These are phyloP conservation scores for Cucurbita maxima DNA, from an alignment of 306 rosid species.

Conservation along the genomic window DNA sequence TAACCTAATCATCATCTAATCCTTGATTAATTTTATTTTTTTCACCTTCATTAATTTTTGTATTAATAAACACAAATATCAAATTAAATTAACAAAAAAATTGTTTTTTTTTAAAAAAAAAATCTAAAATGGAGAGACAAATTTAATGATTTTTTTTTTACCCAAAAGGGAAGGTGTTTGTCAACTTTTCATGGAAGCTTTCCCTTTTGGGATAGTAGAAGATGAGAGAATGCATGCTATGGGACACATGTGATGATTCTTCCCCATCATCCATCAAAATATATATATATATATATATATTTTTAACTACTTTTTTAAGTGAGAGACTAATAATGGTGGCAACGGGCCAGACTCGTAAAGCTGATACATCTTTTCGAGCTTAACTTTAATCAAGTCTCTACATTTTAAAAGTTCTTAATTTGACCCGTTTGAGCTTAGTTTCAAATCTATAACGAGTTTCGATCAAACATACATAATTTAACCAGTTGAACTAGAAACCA, in stretches of 20 bases:
- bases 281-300: too few relatives aligned
- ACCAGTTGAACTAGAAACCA: too few relatives aligned
- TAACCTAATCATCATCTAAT: conserved; percentile 18
- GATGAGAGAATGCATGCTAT: neutral
- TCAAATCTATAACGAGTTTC: too few relatives aligned
- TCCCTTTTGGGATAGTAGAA: conserved; percentile 6
- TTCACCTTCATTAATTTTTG: neutral
- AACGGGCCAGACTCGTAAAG: too few relatives aligned
- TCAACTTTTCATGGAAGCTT: neutral
- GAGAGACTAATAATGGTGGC: neutral
- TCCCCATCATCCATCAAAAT: neutral
- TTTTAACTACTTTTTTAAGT: too few relatives aligned
- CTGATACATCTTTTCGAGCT: too few relatives aligned
- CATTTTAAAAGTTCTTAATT: too few relatives aligned
- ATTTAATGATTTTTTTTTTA: neutral
- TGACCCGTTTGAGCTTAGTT: too few relatives aligned
- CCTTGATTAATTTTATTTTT: neutral
- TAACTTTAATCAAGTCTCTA: too few relatives aligned
- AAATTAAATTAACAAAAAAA: neutral
- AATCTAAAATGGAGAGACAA: neutral
- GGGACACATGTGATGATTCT: neutral
- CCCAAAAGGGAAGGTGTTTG: neutral
- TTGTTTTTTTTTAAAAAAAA: too few relatives aligned
- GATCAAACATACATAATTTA: too few relatives aligned
- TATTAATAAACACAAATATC: too few relatives aligned